A percentile compares a stretch with the other conserved stretches of the same genome.
These are phyloP conservation scores for Botrytis tulipae DNA, from an alignment of 2,329 filamentous ascomycete genomes.

Conservation along the genomic window DNA sequence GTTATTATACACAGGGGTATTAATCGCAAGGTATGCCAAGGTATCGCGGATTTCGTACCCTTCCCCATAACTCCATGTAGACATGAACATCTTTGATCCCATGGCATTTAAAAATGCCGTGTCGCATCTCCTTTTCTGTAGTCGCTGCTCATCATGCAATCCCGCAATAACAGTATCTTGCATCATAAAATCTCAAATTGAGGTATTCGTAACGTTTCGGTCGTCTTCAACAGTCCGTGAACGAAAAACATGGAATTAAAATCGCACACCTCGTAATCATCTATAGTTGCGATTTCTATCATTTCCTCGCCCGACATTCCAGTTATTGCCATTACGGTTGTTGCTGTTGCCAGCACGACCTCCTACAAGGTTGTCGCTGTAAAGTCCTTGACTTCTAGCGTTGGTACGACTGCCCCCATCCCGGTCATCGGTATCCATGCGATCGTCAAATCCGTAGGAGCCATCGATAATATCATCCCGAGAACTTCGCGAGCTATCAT, in stretches of 20 bases:
- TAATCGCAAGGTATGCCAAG: conserved; percentile 1
- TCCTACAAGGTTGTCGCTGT: conserved; percentile 38
- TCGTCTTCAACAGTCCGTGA: background rate
- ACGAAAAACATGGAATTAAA: background rate
- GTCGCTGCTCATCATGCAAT: conserved; percentile 12
- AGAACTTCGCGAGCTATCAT: conserved; percentile 24
- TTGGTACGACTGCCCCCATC: conserved; percentile 23
- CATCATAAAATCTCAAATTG: conserved; percentile 5
- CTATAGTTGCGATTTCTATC: conserved; percentile 29
- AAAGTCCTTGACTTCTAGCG: conserved; percentile 31
- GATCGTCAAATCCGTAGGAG: conserved; percentile 39
- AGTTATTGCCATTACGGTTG: conserved; percentile 25
- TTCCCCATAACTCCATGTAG: conserved; percentile 13
- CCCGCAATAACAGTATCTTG: background rate
- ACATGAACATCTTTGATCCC: conserved; percentile 8
- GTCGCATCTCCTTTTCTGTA: background rate
- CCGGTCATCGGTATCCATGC: conserved; percentile 38
- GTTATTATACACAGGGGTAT: conserved; percentile 11
- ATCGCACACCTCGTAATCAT: conserved; percentile 24
- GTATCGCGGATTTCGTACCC: background rate
- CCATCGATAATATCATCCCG: conserved; percentile 39
- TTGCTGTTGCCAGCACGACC: conserved; percentile 22
- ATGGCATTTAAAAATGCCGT: background rate
- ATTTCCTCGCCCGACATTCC: conserved; percentile 29
- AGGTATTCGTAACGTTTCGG: conserved; percentile 4